A percentile compares a stretch with the other conserved stretches of the same genome.
Evolutionary conservation across 106 monocot species (phyloP).

Genomic region (Dendrobium officinale): DNA sequence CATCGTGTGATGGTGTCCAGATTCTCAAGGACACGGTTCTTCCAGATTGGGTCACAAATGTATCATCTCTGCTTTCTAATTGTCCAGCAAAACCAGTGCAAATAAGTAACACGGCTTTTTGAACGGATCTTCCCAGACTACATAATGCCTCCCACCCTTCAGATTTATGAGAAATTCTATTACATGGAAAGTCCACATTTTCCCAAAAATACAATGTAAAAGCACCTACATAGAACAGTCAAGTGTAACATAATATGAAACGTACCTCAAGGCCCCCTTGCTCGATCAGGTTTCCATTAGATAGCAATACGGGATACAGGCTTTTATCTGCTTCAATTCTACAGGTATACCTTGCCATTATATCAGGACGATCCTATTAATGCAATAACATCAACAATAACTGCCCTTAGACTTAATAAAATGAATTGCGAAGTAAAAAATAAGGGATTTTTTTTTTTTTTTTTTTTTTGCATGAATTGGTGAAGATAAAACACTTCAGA

Average conservation of each 20-base stretch:
- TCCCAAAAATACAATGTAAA: not conserved
- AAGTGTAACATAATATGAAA: not conserved
- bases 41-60: slow-evolving; percentile 75
- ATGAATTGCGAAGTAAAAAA: not conserved
- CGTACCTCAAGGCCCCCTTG: slow-evolving; percentile 81
- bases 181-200: not conserved
- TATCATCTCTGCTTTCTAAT: slow-evolving; percentile 85
- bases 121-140: slow-evolving; percentile 88
- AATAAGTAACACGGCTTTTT: slow-evolving; percentile 97
- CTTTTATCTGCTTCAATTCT: slow-evolving; percentile 87
- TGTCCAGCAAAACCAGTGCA: slow-evolving; percentile 93
- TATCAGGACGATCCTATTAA: slow-evolving; percentile 90
- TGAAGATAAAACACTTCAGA: not conserved
- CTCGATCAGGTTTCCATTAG: slow-evolving; percentile 90
- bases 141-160: slow-evolving; percentile 90
- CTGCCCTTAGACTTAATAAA: not conserved
- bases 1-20: slow-evolving; percentile 87
- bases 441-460: not conserved
- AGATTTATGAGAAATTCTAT: slow-evolving; percentile 4
- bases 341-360: slow-evolving; percentile 95
- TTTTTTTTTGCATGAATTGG: not conserved
- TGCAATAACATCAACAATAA: not conserved
- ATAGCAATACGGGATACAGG: slow-evolving; percentile 83
- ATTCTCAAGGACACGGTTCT: slow-evolving; percentile 69
- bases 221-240: not conserved